Evolutionary conservation across 192 early-diverging fungal species (phyloP).

Genomic region (Podila clonocystis): DNA sequence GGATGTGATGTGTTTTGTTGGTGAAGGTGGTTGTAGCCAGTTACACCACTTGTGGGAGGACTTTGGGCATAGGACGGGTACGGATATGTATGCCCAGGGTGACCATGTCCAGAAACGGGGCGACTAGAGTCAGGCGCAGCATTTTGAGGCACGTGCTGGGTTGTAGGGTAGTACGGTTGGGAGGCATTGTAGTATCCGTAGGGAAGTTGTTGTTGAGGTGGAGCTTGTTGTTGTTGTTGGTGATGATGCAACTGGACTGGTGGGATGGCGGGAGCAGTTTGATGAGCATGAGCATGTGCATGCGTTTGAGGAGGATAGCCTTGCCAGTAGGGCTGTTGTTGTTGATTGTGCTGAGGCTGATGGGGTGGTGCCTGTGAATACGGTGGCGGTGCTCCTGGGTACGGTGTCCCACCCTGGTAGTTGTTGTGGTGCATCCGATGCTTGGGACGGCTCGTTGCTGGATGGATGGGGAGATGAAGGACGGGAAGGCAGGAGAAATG

Average conservation of each 20-base stretch:
- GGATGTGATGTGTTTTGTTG: not conserved
- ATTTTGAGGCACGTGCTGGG: not conserved
- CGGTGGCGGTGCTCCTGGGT: slow-evolving; percentile 4
- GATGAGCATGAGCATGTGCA: too few species aligned
- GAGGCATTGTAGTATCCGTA: not conserved
- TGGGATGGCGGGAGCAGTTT: too few species aligned
- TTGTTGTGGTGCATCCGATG: slow-evolving; percentile 11
- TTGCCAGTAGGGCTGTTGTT: not conserved
- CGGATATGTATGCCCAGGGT: not conserved
- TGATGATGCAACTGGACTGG: not conserved
- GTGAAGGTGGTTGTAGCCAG: not conserved
- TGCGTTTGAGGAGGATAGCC: not conserved
- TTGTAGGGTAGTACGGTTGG: not conserved
- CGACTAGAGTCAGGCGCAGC: not conserved
- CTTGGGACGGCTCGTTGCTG: not conserved
- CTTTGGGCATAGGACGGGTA: not conserved
- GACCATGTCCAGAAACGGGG: not conserved
- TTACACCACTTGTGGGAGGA: not conserved
- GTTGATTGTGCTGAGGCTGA: not conserved
- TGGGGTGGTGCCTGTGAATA: not conserved
- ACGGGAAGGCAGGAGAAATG: not conserved
- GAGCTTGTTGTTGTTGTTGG: slow-evolving; percentile 3
- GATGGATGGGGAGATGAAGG: not conserved
- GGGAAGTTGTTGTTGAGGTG: not conserved
- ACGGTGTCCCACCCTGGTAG: not conserved